phyloP scores from a whole-genome alignment of 805 yeast genomes.

The Teunomyces tritomae region DNA sequence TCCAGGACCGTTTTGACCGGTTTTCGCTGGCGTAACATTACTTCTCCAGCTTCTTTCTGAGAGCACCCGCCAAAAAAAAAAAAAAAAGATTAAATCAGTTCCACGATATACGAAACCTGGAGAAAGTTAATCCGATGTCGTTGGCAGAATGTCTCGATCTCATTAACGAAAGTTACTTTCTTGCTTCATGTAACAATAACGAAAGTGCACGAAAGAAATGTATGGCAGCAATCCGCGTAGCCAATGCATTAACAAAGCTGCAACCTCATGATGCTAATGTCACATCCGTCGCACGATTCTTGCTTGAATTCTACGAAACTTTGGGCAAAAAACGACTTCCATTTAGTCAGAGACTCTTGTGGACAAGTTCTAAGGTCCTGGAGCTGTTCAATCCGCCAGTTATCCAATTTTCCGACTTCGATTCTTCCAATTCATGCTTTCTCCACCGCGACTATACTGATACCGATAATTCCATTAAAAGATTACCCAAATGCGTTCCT shows the following conservation, averaged over 20 bases:
- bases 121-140: not conserved
- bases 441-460: not conserved
- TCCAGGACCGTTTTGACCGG: not conserved
- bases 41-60: not conserved
- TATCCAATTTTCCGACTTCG: conserved; percentile 11
- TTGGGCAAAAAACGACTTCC: conserved; percentile 1
- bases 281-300: not conserved
- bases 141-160: conserved; percentile 3
- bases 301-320: not conserved
- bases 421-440: not conserved
- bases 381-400: conserved; percentile 19
- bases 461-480: not conserved
- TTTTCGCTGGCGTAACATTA: conserved; percentile 2
- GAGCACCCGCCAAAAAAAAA: not conserved
- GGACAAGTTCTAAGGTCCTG: conserved; percentile 25
- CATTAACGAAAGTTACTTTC: not conserved
- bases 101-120: not conserved
- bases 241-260: not conserved
- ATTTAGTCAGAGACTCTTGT: conserved; percentile 18
- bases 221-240: not conserved
- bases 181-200: not conserved
- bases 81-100: not conserved
- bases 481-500: not conserved
- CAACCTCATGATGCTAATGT: not conserved
- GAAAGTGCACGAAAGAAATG: not conserved